Evolutionary conservation across 768 basidiomycete species (phyloP).

Genomic region (Leucosporidium yakuticum): DNA sequence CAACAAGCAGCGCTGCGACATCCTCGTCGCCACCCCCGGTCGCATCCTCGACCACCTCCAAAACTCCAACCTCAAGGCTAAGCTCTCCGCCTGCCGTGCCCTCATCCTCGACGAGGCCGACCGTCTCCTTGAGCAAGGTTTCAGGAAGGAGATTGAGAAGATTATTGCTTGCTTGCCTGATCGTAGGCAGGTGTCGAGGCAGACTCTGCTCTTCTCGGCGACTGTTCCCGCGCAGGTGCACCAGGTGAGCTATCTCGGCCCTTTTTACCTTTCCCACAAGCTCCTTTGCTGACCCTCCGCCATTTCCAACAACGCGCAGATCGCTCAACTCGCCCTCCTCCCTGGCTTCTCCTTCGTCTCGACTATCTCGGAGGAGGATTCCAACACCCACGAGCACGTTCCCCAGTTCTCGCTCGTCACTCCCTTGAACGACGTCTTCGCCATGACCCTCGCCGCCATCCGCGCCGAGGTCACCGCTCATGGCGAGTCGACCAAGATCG

Average conservation of each 20-base stretch:
- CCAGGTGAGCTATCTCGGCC: constrained; percentile 43
- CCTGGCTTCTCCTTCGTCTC: constrained; percentile 50
- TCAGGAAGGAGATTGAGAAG: constrained; percentile 41
- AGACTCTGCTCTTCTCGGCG: constrained; percentile 48
- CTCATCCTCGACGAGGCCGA: constrained; percentile 48
- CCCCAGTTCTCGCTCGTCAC: constrained; percentile 44
- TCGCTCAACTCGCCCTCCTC: constrained; percentile 44
- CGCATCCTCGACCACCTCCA: constrained; percentile 45
- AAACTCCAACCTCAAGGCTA: constrained; percentile 44
- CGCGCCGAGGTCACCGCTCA: constrained; percentile 42
- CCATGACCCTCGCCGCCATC: constrained; percentile 48
- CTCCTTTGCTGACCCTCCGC: background rate
- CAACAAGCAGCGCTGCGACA: constrained; percentile 33
- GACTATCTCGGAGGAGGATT: constrained; percentile 55
- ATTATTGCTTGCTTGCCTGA: constrained; percentile 35
- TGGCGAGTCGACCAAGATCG: constrained; percentile 43
- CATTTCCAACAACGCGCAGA: constrained; percentile 37
- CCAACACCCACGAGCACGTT: constrained; percentile 60
- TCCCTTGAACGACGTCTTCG: constrained; percentile 46
- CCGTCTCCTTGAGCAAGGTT: constrained; percentile 44
- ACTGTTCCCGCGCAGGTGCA: constrained; percentile 47
- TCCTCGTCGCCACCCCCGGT: constrained; percentile 46
- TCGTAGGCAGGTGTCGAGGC: constrained; percentile 36
- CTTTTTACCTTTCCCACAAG: background rate
- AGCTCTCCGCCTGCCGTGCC: constrained; percentile 47